Evolutionary conservation across 176 grass and related monocot genomes (phyloP).

Genomic region (Cenchrus americanus): DNA sequence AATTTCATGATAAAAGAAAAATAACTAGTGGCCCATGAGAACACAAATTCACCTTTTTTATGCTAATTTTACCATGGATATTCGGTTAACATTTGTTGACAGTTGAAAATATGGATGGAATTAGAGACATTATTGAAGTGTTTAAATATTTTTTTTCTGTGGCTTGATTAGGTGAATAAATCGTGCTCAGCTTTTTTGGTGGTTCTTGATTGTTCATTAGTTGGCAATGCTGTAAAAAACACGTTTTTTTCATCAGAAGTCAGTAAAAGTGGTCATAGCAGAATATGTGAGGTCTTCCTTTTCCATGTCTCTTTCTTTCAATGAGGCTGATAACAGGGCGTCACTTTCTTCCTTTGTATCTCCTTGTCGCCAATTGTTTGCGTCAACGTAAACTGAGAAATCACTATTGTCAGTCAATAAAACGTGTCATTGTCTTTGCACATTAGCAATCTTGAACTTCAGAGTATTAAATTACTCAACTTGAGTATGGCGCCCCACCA

Average conservation of each 20-base stretch:
- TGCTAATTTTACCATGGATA: not conserved
- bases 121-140: not conserved
- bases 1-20: constrained; percentile 33
- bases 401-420: constrained; percentile 6
- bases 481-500: constrained; percentile 1
- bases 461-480: not conserved
- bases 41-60: constrained; percentile 15
- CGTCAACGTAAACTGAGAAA: not conserved
- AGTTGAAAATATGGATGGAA: constrained; percentile 35
- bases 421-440: not conserved
- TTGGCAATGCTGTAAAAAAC: not conserved
- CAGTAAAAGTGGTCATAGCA: not conserved
- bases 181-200: not conserved
- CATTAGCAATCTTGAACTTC: not conserved
- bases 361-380: constrained; percentile 20
- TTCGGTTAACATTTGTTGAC: not conserved
- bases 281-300: constrained; percentile 15
- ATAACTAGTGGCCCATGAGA: not conserved
- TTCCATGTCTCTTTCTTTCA: constrained; percentile 36
- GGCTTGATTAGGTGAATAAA: constrained; percentile 7
- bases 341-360: constrained; percentile 20
- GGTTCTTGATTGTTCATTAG: constrained; percentile 27
- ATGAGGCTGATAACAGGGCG: not conserved
- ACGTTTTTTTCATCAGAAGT: not conserved
- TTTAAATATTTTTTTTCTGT: constrained; percentile 18